Evolutionary conservation across 1,284 basidiomycete genomes (phyloP).

Genomic region (Cryptococcus neoformans): DNA sequence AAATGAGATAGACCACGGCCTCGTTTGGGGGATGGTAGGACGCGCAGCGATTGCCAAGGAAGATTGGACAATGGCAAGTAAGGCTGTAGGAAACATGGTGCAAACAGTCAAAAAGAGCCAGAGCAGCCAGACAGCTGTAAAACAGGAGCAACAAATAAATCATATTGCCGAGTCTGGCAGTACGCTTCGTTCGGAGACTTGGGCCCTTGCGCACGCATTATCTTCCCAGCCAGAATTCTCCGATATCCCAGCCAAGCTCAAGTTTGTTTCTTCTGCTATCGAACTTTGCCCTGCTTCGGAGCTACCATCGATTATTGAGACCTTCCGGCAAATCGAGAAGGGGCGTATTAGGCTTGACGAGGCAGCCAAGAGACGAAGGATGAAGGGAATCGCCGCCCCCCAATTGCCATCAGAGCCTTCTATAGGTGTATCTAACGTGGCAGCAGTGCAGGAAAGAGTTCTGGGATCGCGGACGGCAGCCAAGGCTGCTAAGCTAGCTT

Average conservation of each 20-base stretch:
- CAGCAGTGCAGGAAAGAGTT: constrained; percentile 30
- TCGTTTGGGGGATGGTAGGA: constrained; percentile 80
- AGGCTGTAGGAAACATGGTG: constrained; percentile 69
- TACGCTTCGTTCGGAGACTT: constrained; percentile 55
- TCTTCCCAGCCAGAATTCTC: constrained; percentile 73
- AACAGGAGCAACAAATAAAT: neutral
- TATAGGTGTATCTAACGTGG: neutral
- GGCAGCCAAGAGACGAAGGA: constrained; percentile 23
- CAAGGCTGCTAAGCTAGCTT: constrained; percentile 39
- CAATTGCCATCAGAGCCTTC: constrained; percentile 2
- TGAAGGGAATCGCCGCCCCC: constrained; percentile 15
- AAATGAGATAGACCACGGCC: constrained; percentile 70
- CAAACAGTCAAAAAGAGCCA: constrained; percentile 40
- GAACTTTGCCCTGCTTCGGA: constrained; percentile 81
- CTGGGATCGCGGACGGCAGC: constrained; percentile 45
- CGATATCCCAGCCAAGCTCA: constrained; percentile 64
- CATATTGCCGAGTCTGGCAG: neutral
- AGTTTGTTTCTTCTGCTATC: constrained; percentile 73
- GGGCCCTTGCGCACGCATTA: constrained; percentile 49
- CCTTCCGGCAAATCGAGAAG: constrained; percentile 60
- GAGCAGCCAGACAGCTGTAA: neutral
- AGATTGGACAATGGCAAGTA: constrained; percentile 70
- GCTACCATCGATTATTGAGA: constrained; percentile 65
- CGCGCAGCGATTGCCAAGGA: constrained; percentile 75
- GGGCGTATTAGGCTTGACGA: constrained; percentile 27